A percentile compares a stretch with the other conserved stretches of the same genome.
Conservation (phyloP, 2,329 filamentous ascomycete genomes). For the Arachnomyces sp. region DNA sequence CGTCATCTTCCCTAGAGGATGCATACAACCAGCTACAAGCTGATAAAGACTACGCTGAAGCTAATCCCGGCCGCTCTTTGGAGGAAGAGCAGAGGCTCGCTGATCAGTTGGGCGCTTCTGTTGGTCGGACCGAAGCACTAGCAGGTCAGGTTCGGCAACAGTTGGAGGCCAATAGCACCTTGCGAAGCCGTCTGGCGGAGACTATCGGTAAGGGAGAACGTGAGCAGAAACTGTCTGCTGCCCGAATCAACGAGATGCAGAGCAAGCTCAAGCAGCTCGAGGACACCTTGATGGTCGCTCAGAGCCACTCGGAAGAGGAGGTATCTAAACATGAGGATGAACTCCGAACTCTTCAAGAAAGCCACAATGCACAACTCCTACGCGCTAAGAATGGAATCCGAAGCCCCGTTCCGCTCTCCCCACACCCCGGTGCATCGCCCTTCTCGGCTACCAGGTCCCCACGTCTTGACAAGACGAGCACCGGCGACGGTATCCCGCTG, state of each 20-base stretch:
- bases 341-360: slow-evolving; percentile 65
- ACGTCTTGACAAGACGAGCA: slow-evolving; percentile 54
- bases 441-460: slow-evolving; percentile 54
- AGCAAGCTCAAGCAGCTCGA: slow-evolving; percentile 72
- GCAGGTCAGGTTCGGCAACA: slow-evolving; percentile 73
- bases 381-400: slow-evolving; percentile 55
- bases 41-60: slow-evolving; percentile 57
- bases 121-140: slow-evolving; percentile 70
- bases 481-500: slow-evolving; percentile 51
- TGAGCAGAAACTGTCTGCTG: slow-evolving; percentile 71
- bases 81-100: slow-evolving; percentile 61
- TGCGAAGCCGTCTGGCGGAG: slow-evolving; percentile 68
- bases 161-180: slow-evolving; percentile 64
- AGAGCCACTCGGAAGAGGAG: slow-evolving; percentile 78
- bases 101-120: slow-evolving; percentile 63
- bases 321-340: slow-evolving; percentile 82
- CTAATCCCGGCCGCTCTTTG: slow-evolving; percentile 65
- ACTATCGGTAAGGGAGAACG: slow-evolving; percentile 77
- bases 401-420: slow-evolving; percentile 41
- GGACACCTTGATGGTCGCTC: slow-evolving; percentile 73
- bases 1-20: slow-evolving; percentile 63
- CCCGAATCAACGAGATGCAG: slow-evolving; percentile 78
- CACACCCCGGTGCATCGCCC: slow-evolving; percentile 56
- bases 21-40: slow-evolving; percentile 69
- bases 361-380: slow-evolving; percentile 67